phyloP scores from a whole-genome alignment of 2,329 filamentous ascomycete genomes.

The Albophoma yamanashiensis region DNA sequence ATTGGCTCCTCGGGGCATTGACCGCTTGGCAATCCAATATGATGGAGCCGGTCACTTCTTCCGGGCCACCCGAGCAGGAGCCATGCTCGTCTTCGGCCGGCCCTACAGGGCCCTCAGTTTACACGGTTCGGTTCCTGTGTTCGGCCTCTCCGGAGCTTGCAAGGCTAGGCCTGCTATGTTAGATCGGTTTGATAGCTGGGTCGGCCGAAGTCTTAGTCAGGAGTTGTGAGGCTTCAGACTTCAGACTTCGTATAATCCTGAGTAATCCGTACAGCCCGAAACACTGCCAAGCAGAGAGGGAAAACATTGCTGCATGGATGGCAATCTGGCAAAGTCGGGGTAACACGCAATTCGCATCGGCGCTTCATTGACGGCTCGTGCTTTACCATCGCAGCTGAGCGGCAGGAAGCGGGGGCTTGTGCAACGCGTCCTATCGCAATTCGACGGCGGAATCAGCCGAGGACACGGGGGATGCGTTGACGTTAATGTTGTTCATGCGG shows the following conservation, averaged over 20 bases:
- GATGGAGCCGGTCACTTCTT: neutral
- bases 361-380: slow-evolving; percentile 1
- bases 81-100: neutral
- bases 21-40: neutral
- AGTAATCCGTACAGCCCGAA: too few species aligned
- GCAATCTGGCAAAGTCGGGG: neutral
- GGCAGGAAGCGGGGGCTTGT: slow-evolving; percentile 1
- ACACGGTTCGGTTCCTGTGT: neutral
- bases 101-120: too few species aligned
- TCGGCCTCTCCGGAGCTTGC: neutral
- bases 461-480: neutral
- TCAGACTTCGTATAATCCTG: too few species aligned
- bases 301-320: neutral
- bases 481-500: neutral
- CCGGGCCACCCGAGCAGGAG: neutral
- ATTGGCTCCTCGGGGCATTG: neutral
- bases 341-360: neutral
- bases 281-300: neutral
- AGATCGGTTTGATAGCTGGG: neutral
- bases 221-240: too few species aligned
- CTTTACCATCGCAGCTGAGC: slow-evolving; percentile 1
- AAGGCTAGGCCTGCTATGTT: neutral
- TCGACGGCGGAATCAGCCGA: neutral
- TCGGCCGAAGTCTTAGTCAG: neutral
- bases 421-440: slow-evolving; percentile 6